phyloP scores from a whole-genome alignment of 2,329 filamentous ascomycete species.

The Sphaerulina vaccinii region DNA sequence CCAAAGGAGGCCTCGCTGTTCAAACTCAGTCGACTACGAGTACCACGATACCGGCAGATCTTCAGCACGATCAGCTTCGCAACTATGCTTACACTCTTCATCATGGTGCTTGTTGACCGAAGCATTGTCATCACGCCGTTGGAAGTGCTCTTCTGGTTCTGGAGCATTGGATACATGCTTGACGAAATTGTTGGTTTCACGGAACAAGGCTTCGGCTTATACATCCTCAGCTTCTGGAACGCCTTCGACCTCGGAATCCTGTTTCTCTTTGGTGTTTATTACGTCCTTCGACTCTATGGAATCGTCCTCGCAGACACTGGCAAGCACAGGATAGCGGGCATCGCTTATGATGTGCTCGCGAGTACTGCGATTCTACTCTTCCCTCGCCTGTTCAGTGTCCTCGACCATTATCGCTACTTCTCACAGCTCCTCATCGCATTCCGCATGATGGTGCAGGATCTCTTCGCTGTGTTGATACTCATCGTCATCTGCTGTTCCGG shows the following conservation, averaged over 20 bases:
- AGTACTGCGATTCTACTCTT: slow-evolving; percentile 87
- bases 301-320: slow-evolving; percentile 74
- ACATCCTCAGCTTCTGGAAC: slow-evolving; percentile 98
- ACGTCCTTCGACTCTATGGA: slow-evolving; percentile 83
- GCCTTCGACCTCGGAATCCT: slow-evolving; percentile 90
- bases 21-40: slow-evolving; percentile 85
- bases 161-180: slow-evolving; percentile 95
- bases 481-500: slow-evolving; percentile 88
- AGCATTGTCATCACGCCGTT: slow-evolving; percentile 78
- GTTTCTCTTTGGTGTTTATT: slow-evolving; percentile 81
- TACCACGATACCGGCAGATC: slow-evolving; percentile 87
- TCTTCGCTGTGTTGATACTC: slow-evolving; percentile 79
- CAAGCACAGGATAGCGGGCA: slow-evolving; percentile 69
- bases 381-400: slow-evolving; percentile 84
- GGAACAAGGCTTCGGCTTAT: slow-evolving; percentile 92
- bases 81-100: slow-evolving; percentile 78
- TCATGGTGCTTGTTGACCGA: slow-evolving; percentile 74
- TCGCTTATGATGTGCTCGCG: slow-evolving; percentile 91
- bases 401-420: slow-evolving; percentile 95
- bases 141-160: slow-evolving; percentile 94
- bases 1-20: slow-evolving; percentile 85
- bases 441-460: slow-evolving; percentile 86
- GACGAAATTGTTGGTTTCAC: slow-evolving; percentile 96
- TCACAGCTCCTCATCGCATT: slow-evolving; percentile 93
- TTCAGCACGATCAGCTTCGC: slow-evolving; percentile 85